Conservation (phyloP, 805 yeast species). For the Yueomyces sinensis region DNA sequence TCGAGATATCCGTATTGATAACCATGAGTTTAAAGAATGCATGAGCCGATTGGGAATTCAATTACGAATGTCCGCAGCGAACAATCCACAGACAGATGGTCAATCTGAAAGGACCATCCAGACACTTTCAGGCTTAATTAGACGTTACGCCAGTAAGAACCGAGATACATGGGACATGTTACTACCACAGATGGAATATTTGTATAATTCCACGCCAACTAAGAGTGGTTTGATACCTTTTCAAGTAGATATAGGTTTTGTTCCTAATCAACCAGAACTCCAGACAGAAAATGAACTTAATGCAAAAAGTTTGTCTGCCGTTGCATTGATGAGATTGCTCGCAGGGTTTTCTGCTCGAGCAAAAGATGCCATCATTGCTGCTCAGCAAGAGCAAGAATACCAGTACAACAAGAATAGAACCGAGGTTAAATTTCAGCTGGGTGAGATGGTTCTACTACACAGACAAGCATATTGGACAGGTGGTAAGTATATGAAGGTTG, state of each 20-base stretch:
- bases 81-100: constrained; percentile 5
- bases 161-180: background rate
- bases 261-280: constrained; percentile 3
- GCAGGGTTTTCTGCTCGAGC: background rate
- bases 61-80: constrained; percentile 1
- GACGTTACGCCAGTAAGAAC: background rate
- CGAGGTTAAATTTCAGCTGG: background rate
- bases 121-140: constrained; percentile 1
- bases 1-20: constrained; percentile 1
- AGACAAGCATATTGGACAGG: constrained; percentile 2
- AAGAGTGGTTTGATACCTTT: background rate
- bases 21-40: constrained; percentile 1
- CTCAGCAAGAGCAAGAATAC: background rate
- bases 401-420: background rate
- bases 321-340: constrained; percentile 1
- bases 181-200: constrained; percentile 1
- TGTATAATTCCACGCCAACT: background rate
- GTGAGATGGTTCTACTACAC: constrained; percentile 1
- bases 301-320: background rate
- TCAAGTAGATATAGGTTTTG: constrained; percentile 1
- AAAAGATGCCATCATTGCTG: constrained; percentile 1
- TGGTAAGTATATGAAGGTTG: constrained; percentile 1
- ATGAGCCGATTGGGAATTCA: constrained; percentile 1
- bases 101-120: constrained; percentile 2
- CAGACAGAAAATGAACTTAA: background rate